Evolutionary conservation across 78 protist genomes (phyloP).

Genomic region (Mantamonas sphyraenae): DNA sequence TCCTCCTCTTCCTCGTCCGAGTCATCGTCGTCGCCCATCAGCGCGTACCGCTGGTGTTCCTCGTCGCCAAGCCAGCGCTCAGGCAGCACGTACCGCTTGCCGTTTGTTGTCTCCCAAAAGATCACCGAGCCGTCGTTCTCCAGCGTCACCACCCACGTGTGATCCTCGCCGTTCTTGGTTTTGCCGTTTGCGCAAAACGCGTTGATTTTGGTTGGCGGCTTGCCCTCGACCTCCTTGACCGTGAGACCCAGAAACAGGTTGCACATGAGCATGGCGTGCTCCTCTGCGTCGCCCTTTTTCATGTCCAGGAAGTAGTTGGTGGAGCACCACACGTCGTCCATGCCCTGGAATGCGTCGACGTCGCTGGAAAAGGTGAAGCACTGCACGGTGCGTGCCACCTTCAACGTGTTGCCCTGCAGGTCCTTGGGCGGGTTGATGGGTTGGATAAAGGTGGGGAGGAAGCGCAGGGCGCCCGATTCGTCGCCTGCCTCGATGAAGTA

Average conservation of each 20-base stretch:
- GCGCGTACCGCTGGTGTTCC: no score
- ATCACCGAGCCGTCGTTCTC: neutral
- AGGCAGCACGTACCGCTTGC: neutral
- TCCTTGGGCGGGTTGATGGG: neutral
- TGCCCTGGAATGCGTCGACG: slow-evolving; percentile 3
- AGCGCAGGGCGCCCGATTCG: neutral
- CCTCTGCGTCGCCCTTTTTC: slow-evolving; percentile 32
- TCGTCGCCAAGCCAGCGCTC: no score
- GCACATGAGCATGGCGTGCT: slow-evolving; percentile 18
- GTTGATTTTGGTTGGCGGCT: no score
- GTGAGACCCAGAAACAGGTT: neutral
- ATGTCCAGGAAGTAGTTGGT: slow-evolving; percentile 20
- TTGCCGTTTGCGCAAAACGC: neutral
- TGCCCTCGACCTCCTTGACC: no score
- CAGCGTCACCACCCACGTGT: neutral
- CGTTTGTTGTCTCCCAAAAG: slow-evolving; percentile 2
- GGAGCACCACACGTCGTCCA: slow-evolving; percentile 10
- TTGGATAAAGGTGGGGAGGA: neutral
- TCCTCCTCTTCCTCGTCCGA: no score
- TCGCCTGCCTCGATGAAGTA: neutral
- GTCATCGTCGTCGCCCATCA: no score
- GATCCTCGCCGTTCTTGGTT: neutral
- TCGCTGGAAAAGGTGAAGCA: slow-evolving; percentile 16
- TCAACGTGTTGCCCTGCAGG: no score
- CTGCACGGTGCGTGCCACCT: no score